A percentile compares a stretch with the other conserved stretches of the same genome.
phyloP scores from a whole-genome alignment of 257 asterid species.

The Solanum gandarillasii region DNA sequence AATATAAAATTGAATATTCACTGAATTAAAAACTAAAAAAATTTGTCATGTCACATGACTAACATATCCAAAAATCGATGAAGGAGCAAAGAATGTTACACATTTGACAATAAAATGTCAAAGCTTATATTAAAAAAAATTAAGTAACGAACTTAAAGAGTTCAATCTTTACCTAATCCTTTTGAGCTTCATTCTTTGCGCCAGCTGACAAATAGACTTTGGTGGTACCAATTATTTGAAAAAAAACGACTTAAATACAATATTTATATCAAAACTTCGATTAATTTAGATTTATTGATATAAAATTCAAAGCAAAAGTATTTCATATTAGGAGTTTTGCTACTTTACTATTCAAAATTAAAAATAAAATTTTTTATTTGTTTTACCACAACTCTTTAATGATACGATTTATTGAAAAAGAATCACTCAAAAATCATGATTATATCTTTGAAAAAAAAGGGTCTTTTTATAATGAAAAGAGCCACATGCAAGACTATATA shows the following conservation, averaged over 20 bases:
- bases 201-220: neutral
- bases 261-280: neutral
- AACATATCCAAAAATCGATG: neutral
- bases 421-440: neutral
- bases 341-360: neutral
- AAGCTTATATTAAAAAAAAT: neutral
- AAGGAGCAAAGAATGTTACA: neutral
- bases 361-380: fast-evolving
- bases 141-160: neutral
- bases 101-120: neutral
- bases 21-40: neutral
- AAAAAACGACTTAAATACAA: neutral
- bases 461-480: neutral
- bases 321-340: neutral
- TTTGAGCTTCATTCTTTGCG: neutral
- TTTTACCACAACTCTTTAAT: neutral
- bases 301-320: neutral
- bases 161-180: neutral
- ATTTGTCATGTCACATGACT: neutral
- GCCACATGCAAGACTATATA: neutral
- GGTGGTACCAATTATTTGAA: neutral
- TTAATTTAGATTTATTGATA: neutral
- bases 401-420: neutral
- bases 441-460: too few relatives aligned
- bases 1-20: too few relatives aligned